phyloP scores from a whole-genome alignment of 2,329 filamentous ascomycete genomes.

The Aquanectria penicillioides region DNA sequence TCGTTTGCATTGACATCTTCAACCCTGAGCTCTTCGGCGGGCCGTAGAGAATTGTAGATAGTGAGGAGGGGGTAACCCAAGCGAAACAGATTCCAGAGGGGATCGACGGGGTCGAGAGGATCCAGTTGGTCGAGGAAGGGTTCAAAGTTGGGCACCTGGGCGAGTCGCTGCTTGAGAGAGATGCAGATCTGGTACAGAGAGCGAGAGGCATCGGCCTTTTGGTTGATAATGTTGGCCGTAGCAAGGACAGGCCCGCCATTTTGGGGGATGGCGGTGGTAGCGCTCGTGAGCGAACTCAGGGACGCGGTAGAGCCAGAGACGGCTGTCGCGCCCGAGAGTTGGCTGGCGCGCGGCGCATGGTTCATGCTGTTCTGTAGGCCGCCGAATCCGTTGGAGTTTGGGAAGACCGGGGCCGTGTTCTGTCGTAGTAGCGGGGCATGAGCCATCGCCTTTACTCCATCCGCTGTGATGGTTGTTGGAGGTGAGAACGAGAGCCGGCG shows the following conservation, averaged over 20 bases:
- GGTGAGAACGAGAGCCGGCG: constrained; percentile 10
- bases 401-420: constrained; percentile 66
- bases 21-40: constrained; percentile 73
- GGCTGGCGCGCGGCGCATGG: constrained; percentile 65
- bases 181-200: constrained; percentile 97
- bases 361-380: constrained; percentile 60
- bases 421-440: constrained; percentile 69
- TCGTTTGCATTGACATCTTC: constrained; percentile 71
- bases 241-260: constrained; percentile 74
- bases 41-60: constrained; percentile 88
- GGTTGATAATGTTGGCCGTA: constrained; percentile 95
- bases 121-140: constrained; percentile 77
- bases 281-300: constrained; percentile 58
- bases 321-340: constrained; percentile 70
- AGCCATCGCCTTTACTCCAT: constrained; percentile 64
- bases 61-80: constrained; percentile 85
- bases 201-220: constrained; percentile 88
- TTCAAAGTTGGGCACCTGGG: constrained; percentile 86
- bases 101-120: constrained; percentile 81
- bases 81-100: constrained; percentile 88
- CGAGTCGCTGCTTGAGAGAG: constrained; percentile 81
- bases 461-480: constrained; percentile 39
- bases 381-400: constrained; percentile 58
- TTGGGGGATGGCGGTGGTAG: constrained; percentile 54
- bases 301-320: constrained; percentile 64